Conservation (phyloP, 163 green algal species). For the Chlamydomonas reinhardtii region DNA sequence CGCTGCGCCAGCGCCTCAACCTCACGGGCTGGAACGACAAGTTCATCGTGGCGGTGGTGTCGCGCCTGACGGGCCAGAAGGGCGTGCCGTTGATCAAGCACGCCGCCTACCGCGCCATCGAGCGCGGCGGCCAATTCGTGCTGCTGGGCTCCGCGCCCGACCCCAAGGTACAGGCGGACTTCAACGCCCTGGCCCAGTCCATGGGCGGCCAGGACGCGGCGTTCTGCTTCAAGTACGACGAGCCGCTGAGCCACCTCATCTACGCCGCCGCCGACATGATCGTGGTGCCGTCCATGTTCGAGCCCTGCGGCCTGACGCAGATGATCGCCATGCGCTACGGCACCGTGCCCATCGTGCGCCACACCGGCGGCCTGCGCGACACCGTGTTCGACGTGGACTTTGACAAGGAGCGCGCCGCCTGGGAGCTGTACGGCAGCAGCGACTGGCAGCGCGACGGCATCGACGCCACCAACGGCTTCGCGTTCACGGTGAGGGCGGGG, state of each 20-base stretch:
- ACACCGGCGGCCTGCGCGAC: conserved; percentile 93
- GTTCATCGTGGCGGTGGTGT: conserved; percentile 91
- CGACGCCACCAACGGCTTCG: conserved; percentile 81
- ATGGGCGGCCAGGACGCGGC: conserved; percentile 46
- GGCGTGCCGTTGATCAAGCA: conserved; percentile 99
- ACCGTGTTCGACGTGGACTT: conserved; percentile 94
- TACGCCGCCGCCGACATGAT: conserved; percentile 94
- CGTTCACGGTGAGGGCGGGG: conserved; percentile 66
- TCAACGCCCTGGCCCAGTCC: conserved; percentile 37
- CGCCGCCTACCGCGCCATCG: conserved; percentile 87
- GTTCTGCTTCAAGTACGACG: conserved; percentile 77
- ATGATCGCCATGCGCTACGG: conserved; percentile 90
- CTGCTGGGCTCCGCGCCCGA: conserved; percentile 94
- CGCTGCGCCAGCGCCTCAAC: conserved; percentile 80
- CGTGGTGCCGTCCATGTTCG: conserved; percentile 96
- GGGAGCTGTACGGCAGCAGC: conserved; percentile 79
- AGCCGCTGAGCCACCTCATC: conserved; percentile 94
- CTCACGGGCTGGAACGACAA: conserved; percentile 83
- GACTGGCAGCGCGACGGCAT: conserved; percentile 69
- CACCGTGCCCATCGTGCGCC: conserved; percentile 88
- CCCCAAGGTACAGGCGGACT: conserved; percentile 72
- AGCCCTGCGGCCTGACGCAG: conserved; percentile 97
- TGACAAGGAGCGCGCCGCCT: conserved; percentile 76
- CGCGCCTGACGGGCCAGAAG: conserved; percentile 97
- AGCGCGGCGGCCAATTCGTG: conserved; percentile 96